These are phyloP conservation scores for Diophrys sp. DNA, from an alignment of 73 alveolate species.

Conservation along the genomic window DNA sequence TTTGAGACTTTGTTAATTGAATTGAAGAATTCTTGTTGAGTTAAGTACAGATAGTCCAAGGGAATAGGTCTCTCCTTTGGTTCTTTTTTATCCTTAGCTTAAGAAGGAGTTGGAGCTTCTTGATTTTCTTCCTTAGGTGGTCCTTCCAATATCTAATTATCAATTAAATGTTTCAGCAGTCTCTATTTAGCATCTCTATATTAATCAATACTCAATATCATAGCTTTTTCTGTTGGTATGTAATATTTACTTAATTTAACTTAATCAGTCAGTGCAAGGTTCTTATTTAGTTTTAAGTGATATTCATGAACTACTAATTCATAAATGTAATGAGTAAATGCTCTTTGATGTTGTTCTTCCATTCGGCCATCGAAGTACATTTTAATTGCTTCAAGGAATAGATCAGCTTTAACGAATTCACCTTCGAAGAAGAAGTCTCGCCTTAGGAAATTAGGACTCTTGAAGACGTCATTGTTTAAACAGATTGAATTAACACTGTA, in stretches of 20 bases:
- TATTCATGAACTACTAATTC: neutral
- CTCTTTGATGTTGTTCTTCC: neutral
- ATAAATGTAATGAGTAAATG: neutral
- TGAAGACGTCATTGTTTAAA: conserved; percentile 1
- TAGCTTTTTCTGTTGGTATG: neutral
- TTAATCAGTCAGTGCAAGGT: neutral
- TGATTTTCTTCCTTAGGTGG: no score
- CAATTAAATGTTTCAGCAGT: no score
- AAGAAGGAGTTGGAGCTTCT: no score
- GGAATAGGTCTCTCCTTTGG: no score
- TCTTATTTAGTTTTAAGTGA: no score
- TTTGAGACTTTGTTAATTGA: conserved; percentile 5
- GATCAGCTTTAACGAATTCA: neutral
- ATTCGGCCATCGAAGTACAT: conserved; percentile 5
- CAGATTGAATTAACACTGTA: neutral
- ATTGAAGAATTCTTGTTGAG: neutral
- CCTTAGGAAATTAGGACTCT: neutral
- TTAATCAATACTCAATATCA: neutral
- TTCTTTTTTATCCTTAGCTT: no score
- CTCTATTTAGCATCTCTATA: neutral
- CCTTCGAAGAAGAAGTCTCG: neutral
- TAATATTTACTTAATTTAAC: neutral
- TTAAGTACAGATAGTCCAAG: neutral
- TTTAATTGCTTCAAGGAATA: neutral
- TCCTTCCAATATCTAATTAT: no score